These are phyloP conservation scores for Phytophthora constricta DNA, from an alignment of 352 stramenopile genomes.

Conservation along the genomic window DNA sequence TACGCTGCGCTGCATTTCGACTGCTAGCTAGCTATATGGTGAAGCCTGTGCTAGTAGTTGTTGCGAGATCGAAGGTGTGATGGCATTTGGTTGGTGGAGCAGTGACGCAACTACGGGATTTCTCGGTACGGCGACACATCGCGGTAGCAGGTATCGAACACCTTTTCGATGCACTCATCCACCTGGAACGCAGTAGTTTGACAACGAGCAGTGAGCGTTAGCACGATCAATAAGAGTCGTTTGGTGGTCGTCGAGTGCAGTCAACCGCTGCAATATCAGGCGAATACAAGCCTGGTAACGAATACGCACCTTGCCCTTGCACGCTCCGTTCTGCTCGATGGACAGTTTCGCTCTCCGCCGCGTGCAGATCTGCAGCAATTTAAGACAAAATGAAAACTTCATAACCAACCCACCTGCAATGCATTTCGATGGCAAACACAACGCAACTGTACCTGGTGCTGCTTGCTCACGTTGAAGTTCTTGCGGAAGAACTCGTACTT, in stretches of 20 bases:
- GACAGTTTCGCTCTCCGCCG: slow-evolving; percentile 88
- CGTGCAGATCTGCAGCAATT: slow-evolving; percentile 76
- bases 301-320: slow-evolving; percentile 69
- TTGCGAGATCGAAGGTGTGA: slow-evolving; percentile 1
- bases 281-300: neutral
- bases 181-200: slow-evolving; percentile 40
- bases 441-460: slow-evolving; percentile 92
- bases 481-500: slow-evolving; percentile 93
- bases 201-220: neutral
- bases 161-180: slow-evolving; percentile 86
- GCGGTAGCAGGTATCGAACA: slow-evolving; percentile 87
- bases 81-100: neutral
- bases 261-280: neutral
- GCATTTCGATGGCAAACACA: too few species aligned
- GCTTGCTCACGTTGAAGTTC: slow-evolving; percentile 90
- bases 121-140: slow-evolving; percentile 84
- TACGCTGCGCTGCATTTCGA: slow-evolving; percentile 31
- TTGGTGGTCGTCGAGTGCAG: too few species aligned
- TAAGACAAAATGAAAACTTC: neutral
- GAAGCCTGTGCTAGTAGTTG: slow-evolving; percentile 6
- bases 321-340: slow-evolving; percentile 75
- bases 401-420: too few species aligned
- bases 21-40: slow-evolving; percentile 12
- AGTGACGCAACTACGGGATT: slow-evolving; percentile 58
- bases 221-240: neutral